Evolutionary conservation across 2,329 filamentous ascomycete species (phyloP).

Genomic region (Fusarium sororula): DNA sequence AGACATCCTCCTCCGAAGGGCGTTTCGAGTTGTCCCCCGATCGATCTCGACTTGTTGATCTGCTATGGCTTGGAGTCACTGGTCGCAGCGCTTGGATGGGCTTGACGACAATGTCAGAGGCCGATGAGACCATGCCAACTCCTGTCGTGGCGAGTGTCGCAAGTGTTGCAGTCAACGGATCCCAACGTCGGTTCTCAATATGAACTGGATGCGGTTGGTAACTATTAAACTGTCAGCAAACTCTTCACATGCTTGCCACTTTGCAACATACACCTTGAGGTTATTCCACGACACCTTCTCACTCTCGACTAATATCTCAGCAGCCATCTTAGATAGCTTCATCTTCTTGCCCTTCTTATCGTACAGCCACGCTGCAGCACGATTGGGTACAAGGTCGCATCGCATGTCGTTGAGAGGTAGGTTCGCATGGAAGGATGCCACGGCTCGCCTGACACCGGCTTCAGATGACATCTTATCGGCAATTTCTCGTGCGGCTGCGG

Average conservation of each 20-base stretch:
- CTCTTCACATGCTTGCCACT: fast-evolving
- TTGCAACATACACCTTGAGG: neutral
- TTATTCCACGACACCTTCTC: conserved; percentile 23
- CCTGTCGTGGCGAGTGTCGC: conserved; percentile 14
- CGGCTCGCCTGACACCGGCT: conserved; percentile 25
- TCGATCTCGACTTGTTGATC: neutral
- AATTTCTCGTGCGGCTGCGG: conserved; percentile 1
- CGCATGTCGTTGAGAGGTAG: conserved; percentile 27
- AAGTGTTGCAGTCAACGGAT: conserved; percentile 21
- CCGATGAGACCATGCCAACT: conserved; percentile 9
- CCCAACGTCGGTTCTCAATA: conserved; percentile 31
- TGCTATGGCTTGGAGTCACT: neutral
- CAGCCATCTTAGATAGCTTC: conserved; percentile 25
- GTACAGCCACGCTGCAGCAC: conserved; percentile 11
- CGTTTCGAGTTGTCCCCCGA: fast-evolving
- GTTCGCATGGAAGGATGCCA: conserved; percentile 36
- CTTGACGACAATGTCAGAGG: conserved; percentile 18
- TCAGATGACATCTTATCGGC: conserved; percentile 27
- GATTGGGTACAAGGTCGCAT: conserved; percentile 21
- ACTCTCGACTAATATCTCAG: conserved; percentile 13
- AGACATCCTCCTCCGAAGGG: fast-evolving
- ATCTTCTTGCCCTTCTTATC: conserved; percentile 5
- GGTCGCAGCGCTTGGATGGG: conserved; percentile 2
- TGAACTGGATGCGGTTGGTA: neutral
- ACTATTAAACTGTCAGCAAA: neutral